Evolutionary conservation across 495 filamentous ascomycete species (phyloP).

Genomic region (Annulohypoxylon bovei): DNA sequence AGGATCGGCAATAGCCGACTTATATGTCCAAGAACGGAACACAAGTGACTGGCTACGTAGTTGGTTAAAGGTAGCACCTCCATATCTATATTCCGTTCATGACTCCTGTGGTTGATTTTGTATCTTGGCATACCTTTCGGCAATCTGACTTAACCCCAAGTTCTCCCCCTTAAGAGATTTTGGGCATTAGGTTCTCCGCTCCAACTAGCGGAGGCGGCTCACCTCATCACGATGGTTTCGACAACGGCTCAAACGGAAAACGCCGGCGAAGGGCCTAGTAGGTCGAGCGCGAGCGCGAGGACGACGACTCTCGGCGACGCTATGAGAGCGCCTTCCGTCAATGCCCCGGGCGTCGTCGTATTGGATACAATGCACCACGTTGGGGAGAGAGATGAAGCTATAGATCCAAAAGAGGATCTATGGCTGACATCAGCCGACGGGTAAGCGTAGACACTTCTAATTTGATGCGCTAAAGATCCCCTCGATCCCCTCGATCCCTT

Average conservation of each 20-base stretch:
- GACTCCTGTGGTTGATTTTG: not conserved
- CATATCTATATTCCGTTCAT: not conserved
- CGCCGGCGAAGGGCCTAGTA: slow-evolving; percentile 16
- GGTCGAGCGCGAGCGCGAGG: slow-evolving; percentile 8
- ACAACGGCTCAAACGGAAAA: slow-evolving; percentile 8
- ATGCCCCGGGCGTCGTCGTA: slow-evolving; percentile 51
- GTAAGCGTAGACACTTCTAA: slow-evolving; percentile 43
- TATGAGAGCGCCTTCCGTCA: slow-evolving; percentile 53
- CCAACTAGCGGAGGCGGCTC: not conserved
- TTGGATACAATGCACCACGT: slow-evolving; percentile 44
- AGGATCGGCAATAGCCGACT: slow-evolving; percentile 15
- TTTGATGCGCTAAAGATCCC: slow-evolving; percentile 6
- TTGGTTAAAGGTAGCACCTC: slow-evolving; percentile 9
- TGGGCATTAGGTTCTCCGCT: not conserved
- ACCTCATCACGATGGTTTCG: slow-evolving; percentile 10
- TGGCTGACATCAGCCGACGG: slow-evolving; percentile 58
- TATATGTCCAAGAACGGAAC: slow-evolving; percentile 10
- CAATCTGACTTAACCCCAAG: slow-evolving; percentile 1
- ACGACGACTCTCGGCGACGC: slow-evolving; percentile 51
- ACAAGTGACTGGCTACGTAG: not conserved
- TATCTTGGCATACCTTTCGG: not conserved
- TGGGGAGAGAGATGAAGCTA: slow-evolving; percentile 28
- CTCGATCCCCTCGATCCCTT: not conserved
- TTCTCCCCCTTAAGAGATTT: not conserved
- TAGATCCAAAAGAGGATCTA: slow-evolving; percentile 57